A percentile compares a stretch with the other conserved stretches of the same genome.
phyloP scores from a whole-genome alignment of 208 protist genomes.

The Angomonas deanei region DNA sequence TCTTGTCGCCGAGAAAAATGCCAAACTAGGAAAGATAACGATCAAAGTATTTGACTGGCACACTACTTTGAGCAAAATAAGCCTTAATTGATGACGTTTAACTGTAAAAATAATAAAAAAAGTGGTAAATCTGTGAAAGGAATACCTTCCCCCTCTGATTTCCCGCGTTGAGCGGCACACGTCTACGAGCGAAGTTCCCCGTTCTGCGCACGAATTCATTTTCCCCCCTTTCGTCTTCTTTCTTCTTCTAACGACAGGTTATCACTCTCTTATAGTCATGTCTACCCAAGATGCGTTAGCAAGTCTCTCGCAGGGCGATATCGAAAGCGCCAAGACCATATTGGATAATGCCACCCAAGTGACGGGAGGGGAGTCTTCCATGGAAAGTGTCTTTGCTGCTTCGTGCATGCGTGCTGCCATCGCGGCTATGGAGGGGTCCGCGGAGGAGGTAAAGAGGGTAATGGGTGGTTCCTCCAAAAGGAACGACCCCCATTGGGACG shows the following conservation, averaged over 20 bases:
- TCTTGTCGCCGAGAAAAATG: constrained; percentile 43
- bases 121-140: background rate
- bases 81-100: constrained; percentile 32
- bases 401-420: constrained; percentile 68
- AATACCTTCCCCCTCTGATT: background rate
- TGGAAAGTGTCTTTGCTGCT: constrained; percentile 50
- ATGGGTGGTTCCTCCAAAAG: constrained; percentile 9
- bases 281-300: constrained; percentile 27
- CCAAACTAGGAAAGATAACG: constrained; percentile 47
- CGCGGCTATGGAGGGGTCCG: constrained; percentile 70
- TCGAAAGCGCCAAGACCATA: constrained; percentile 36
- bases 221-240: background rate
- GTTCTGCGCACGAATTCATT: background rate
- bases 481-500: constrained; percentile 15
- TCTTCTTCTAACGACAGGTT: background rate
- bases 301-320: constrained; percentile 47
- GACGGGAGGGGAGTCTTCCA: constrained; percentile 11
- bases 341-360: constrained; percentile 30
- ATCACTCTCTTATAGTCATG: too few relatives aligned
- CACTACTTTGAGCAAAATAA: constrained; percentile 48
- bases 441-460: constrained; percentile 13
- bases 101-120: too few relatives aligned
- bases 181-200: background rate
- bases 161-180: background rate
- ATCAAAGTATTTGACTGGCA: constrained; percentile 65